Percentiles rank a stretch among this genome's conserved stretches.
Evolutionary conservation across 345 rosid genomes (phyloP).

Genomic region (Salix koriyanagi): DNA sequence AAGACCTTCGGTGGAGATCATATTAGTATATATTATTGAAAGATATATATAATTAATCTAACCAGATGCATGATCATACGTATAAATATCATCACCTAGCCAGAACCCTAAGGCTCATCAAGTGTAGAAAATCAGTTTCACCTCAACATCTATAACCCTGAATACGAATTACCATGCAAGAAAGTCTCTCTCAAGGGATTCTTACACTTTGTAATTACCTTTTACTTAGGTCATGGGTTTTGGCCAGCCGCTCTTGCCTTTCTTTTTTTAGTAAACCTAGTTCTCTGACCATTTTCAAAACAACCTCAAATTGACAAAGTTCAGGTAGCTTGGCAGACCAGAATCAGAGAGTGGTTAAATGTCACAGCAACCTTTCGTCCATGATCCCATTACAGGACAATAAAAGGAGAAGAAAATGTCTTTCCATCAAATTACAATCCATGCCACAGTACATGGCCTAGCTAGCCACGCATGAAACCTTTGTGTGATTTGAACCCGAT

Average conservation of each 20-base stretch:
- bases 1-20: neutral
- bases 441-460: neutral
- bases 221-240: constrained; percentile 1
- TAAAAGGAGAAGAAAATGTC: neutral
- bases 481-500: neutral
- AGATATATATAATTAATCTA: neutral
- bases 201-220: constrained; percentile 39
- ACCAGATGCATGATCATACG: neutral
- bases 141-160: neutral
- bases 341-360: constrained; percentile 24
- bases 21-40: no score
- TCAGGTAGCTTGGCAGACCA: constrained; percentile 22
- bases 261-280: constrained; percentile 1
- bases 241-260: constrained; percentile 6
- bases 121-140: neutral
- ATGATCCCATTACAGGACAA: constrained; percentile 8
- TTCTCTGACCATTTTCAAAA: constrained; percentile 11
- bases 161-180: neutral
- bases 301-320: constrained; percentile 8
- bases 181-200: constrained; percentile 12
- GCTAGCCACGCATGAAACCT: neutral
- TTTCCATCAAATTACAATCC: neutral
- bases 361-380: constrained; percentile 25
- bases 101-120: neutral
- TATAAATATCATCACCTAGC: neutral